phyloP scores from a whole-genome alignment of 345 rosid genomes.

The rapeseed (Brassica napus) region Da-Ae NC_063440.1:20073001-20073500 shows the following conservation, averaged over 20 bases:
- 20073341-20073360: slow-evolving; percentile 67
- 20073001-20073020: neutral
- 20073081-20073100: neutral
- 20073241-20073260: slow-evolving; percentile 49
- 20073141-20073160: neutral
- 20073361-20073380: slow-evolving; percentile 76
- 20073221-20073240: neutral
- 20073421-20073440: slow-evolving; percentile 30
- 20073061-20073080: too few relatives aligned
- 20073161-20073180: neutral
- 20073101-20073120: neutral
- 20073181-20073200: neutral
- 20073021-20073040: neutral
- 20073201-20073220: neutral
- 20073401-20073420: slow-evolving; percentile 77
- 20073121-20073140: neutral
- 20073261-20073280: slow-evolving; percentile 72
- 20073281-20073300: slow-evolving; percentile 71
- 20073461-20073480: neutral
- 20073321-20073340: slow-evolving; percentile 57
- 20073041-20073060: neutral
- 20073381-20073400: slow-evolving; percentile 67
- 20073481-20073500: too few relatives aligned
- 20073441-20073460: neutral
- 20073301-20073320: slow-evolving; percentile 74